Conservation (phyloP, 345 rosid species). For the Populus simonii region DNA sequence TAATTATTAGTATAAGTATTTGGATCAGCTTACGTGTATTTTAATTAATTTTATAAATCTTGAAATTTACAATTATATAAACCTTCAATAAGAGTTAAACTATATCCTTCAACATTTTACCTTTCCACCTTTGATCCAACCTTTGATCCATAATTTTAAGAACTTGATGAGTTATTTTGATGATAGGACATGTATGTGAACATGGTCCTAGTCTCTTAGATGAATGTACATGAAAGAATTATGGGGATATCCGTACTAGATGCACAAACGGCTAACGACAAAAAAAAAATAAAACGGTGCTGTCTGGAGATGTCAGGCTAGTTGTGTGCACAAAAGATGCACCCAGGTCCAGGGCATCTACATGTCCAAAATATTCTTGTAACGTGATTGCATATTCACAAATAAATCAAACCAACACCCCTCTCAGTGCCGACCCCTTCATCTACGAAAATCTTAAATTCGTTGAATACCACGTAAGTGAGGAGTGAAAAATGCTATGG, state of each 20-base stretch:
- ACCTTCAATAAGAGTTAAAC: too few relatives aligned
- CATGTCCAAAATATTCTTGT: background rate
- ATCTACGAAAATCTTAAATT: background rate
- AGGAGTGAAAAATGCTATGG: background rate
- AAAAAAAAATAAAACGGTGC: background rate
- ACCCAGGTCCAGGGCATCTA: background rate
- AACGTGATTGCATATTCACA: background rate
- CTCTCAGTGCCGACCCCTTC: background rate
- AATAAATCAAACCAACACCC: background rate
- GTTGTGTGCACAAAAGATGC: background rate
- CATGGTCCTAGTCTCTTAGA: too few relatives aligned
- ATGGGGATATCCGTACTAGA: background rate
- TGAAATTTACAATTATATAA: too few relatives aligned
- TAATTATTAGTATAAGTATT: too few relatives aligned
- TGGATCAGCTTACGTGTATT: too few relatives aligned
- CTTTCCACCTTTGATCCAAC: too few relatives aligned
- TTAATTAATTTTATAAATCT: too few relatives aligned
- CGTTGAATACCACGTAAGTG: background rate
- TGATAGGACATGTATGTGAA: background rate
- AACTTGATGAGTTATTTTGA: background rate
- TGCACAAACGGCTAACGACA: background rate
- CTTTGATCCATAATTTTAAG: background rate
- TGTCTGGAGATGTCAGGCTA: background rate
- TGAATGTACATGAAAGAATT: background rate
- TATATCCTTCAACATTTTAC: too few relatives aligned